Evolutionary conservation across 306 rosid species (phyloP), one percentile per base, ranked within the genome.

Genomic region (Delonix regia): DNA sequence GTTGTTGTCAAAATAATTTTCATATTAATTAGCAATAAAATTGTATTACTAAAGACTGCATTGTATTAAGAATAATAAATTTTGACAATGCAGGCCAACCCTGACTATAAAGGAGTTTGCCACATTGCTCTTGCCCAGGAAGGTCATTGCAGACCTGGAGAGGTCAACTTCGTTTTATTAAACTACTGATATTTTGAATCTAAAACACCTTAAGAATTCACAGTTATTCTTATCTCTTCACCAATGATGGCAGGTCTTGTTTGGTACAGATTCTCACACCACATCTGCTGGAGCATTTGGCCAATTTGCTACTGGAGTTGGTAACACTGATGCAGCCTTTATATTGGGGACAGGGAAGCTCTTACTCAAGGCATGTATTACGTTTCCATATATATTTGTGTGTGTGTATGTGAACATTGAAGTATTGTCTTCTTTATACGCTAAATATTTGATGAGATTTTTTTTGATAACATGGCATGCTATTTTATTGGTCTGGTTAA

Each of bases 61-160:
- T 25, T 25, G 48, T 21, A 36, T 65, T 10, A 38, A 65, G 49
- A 38, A 38, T 66, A 36, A 36, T 39, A 45, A 80, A 45, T 59
- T 73, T 63, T 80, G 70, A 75, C 24, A 62, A 53, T 81, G 82
- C 81, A 91, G 98, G 97, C 87, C 56, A 91, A 93, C 88, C 95
- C 94, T 2, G 93, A 93, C 81, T 91, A 91, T 72, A 91, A 91
- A 85, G 97, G 97, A 53, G 98, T 93, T 16, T 91, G 98, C 67
- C 98, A 93, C 36, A 62, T 93, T 83, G 97, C 95, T 78, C 90
- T 91, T 79, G 95, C 97, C 39, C 97, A 89, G 85, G 97, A 93
- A 83, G 98, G 94, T 82, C 98, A 89, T 83, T 89, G 97, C 85
- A 88, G 95, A 84, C 97, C 98, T 13, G 98, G 98, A 76, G 97